Conservation (phyloP, 2,329 filamentous ascomycete genomes). For the Scytalidium sp. region DNA sequence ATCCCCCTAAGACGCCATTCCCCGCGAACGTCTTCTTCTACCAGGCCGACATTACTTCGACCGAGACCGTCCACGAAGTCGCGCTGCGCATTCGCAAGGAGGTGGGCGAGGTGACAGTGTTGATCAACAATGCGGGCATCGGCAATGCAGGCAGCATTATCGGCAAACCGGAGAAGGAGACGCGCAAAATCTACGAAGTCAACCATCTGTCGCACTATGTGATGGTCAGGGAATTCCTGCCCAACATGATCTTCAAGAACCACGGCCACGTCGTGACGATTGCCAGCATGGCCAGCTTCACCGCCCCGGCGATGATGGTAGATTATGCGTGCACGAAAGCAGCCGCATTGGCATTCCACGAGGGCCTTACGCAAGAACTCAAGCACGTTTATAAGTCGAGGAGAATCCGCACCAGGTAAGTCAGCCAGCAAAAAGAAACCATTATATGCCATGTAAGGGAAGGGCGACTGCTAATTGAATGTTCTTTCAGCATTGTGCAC, state of each 20-base stretch:
- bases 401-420: slow-evolving; percentile 46
- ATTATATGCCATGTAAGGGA: background rate
- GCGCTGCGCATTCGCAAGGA: slow-evolving; percentile 50
- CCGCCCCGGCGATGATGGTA: slow-evolving; percentile 32
- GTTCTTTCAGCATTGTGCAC: slow-evolving; percentile 6
- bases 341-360: slow-evolving; percentile 63
- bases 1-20: slow-evolving; percentile 39
- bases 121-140: slow-evolving; percentile 71
- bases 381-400: slow-evolving; percentile 58
- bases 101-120: slow-evolving; percentile 63
- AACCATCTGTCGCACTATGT: slow-evolving; percentile 67
- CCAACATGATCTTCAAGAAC: slow-evolving; percentile 58
- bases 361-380: slow-evolving; percentile 59
- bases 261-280: slow-evolving; percentile 73
- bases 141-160: slow-evolving; percentile 57
- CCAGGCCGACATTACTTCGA: slow-evolving; percentile 64
- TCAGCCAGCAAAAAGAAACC: background rate
- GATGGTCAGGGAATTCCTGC: slow-evolving; percentile 63
- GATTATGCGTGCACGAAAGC: slow-evolving; percentile 70
- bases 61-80: slow-evolving; percentile 46
- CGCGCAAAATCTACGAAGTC: slow-evolving; percentile 66
- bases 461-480: background rate
- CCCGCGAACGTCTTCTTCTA: slow-evolving; percentile 58
- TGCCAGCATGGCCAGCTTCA: slow-evolving; percentile 40
- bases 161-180: slow-evolving; percentile 48